Base-by-base conservation (phyloP, 73 alveolate species). In the Paramecium sexaurelia region DNA sequence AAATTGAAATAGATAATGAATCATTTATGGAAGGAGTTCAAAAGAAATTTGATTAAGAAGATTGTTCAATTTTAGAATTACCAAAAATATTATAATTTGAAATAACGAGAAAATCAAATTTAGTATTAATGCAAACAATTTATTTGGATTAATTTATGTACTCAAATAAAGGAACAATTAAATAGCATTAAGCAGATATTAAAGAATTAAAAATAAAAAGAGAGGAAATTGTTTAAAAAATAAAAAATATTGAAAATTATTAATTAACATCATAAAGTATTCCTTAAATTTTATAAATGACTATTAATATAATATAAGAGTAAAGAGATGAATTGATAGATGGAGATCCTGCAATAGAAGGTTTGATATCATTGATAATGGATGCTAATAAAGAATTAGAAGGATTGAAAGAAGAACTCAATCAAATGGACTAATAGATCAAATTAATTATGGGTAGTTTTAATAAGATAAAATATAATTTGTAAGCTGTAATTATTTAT, bases 341-440 rank as follows among this genome's bases (percentile, higher is more conserved):
- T 39, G 90, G 90, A 40, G 90, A 78, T 78, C 90, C 90, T 10
- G 90, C 90, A 24, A 40, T 78, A 5, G 90, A 78, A 43, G 90
- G 75, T 40, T 41, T 78, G 13, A 17, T 39, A 39, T 17, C n/a
- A 13, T 39, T 78, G 7, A 78, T 78, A 0, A 78, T 78, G 10
- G 90, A 78, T 39, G 90, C 75, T 1, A 78, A 78, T 26, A 7
- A 78, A n/a, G 73, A 78, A 78, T 45, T 78, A 43, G 39, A 37
- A 7, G 0, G 2, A 40, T 78, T 41, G 17, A 37, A 43, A 61
- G 73, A 43, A 11, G 68, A 39, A 15, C 9, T 78, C 5, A 7
- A 43, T 0, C 17, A 40, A 45, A 43, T 78, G 47, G 40, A 78
- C 19, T 3, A 39, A 13, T 6, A 78, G 22, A 78, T 78, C 11